phyloP scores from a whole-genome alignment of 75 land plant genomes.

The Gnetum montanum region DNA sequence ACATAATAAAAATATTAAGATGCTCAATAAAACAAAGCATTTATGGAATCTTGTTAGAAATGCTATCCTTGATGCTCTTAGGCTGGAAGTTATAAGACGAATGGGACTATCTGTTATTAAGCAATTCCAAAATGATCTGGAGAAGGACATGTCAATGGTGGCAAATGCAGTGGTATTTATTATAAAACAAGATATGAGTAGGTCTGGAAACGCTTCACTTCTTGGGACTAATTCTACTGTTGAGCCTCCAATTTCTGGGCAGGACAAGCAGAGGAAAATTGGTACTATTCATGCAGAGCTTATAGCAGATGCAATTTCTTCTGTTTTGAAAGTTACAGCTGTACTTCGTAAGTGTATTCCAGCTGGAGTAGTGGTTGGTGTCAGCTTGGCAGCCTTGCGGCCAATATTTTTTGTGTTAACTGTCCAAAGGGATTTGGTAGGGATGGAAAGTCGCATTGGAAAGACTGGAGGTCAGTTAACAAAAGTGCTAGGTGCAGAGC shows the following conservation, averaged over 20 bases:
- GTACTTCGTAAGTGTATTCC: conserved; percentile 58
- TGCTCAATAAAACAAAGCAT: conserved; percentile 8
- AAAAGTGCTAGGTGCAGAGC: no score
- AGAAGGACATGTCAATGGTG: conserved; percentile 52
- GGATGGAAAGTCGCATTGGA: background rate
- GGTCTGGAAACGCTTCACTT: background rate
- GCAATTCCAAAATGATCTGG: conserved; percentile 26
- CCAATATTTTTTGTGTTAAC: conserved; percentile 30
- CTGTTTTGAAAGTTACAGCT: conserved; percentile 32
- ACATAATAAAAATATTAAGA: background rate
- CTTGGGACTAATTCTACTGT: conserved; percentile 5
- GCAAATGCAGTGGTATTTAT: conserved; percentile 48
- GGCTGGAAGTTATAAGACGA: conserved; percentile 66
- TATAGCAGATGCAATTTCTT: conserved; percentile 30
- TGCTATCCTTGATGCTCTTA: conserved; percentile 42
- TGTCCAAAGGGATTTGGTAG: conserved; percentile 6
- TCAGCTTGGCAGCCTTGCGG: conserved; percentile 59
- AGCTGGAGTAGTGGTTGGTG: conserved; percentile 77
- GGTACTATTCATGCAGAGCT: conserved; percentile 27
- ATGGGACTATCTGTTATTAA: conserved; percentile 28
- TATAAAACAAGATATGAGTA: conserved; percentile 7
- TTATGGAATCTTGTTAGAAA: conserved; percentile 20
- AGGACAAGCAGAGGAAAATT: conserved; percentile 10
- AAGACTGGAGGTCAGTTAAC: background rate
- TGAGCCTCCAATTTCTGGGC: background rate